Percentiles rank a stretch among this genome's conserved stretches.
Conservation (phyloP, 345 rosid genomes). For the Fremontodendron californicum region DNA sequence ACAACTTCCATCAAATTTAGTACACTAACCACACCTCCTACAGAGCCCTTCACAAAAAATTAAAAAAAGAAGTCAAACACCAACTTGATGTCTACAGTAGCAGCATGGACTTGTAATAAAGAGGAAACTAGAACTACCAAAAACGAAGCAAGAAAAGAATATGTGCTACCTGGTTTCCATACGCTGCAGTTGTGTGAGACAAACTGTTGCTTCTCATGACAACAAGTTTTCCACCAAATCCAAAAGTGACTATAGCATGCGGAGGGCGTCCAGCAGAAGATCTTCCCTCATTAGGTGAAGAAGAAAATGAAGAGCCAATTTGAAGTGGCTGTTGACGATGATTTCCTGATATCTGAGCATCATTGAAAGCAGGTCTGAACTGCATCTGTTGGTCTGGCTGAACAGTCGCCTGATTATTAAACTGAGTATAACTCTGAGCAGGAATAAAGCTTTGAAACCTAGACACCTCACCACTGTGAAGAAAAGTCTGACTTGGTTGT, state of each 20-base stretch:
- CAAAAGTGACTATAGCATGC: conserved; percentile 83
- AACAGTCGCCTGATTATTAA: conserved; percentile 38
- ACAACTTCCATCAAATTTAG: conserved; percentile 76
- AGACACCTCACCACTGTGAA: conserved; percentile 36
- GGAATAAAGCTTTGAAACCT: conserved; percentile 43
- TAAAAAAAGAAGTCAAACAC: too few species aligned
- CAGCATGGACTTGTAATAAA: background rate
- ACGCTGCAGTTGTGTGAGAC: conserved; percentile 40
- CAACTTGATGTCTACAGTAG: conserved; percentile 7
- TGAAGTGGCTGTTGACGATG: conserved; percentile 49
- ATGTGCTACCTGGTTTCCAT: conserved; percentile 67
- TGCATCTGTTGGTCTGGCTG: conserved; percentile 19
- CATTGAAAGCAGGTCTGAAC: conserved; percentile 13
- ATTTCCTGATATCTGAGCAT: conserved; percentile 17
- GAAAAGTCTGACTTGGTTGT: conserved; percentile 30
- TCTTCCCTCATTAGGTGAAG: conserved; percentile 49
- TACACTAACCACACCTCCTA: conserved; percentile 51
- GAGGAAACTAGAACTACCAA: conserved; percentile 4
- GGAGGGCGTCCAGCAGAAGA: conserved; percentile 93
- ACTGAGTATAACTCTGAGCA: conserved; percentile 35
- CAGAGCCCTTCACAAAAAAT: conserved; percentile 46
- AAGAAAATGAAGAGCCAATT: conserved; percentile 50
- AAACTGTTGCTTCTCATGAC: conserved; percentile 60
- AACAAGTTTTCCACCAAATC: conserved; percentile 94
- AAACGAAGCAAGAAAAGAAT: background rate